Conservation (phyloP, 805 yeast species). For the Starmerella tilneyi region DNA sequence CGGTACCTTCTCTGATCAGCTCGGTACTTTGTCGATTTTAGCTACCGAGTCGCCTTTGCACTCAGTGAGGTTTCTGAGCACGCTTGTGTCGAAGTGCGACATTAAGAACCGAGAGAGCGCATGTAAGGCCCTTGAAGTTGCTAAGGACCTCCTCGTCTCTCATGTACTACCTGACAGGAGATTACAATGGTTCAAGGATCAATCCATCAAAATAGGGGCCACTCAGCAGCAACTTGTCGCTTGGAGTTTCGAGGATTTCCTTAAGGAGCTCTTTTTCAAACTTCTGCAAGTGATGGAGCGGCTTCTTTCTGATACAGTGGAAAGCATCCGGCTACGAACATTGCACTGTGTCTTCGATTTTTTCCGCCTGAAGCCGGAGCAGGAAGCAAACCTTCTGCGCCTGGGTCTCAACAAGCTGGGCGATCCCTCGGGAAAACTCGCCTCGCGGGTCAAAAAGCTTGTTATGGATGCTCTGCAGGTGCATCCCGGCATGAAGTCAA, state of each 20-base stretch:
- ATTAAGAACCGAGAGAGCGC: conserved; percentile 92
- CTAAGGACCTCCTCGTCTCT: conserved; percentile 81
- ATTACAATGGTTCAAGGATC: conserved; percentile 67
- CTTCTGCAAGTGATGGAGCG: conserved; percentile 67
- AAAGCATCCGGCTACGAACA: conserved; percentile 71
- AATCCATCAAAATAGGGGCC: conserved; percentile 41
- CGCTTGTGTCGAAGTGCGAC: conserved; percentile 63
- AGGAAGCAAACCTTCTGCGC: conserved; percentile 80
- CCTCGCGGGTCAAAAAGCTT: conserved; percentile 77
- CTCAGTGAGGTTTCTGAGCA: conserved; percentile 72
- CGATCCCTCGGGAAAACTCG: conserved; percentile 80
- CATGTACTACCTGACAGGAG: conserved; percentile 75
- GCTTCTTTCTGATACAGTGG: conserved; percentile 81
- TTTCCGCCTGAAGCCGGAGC: conserved; percentile 82
- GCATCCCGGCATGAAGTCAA: conserved; percentile 90
- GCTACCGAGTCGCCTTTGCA: conserved; percentile 94
- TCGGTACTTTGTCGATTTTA: conserved; percentile 83
- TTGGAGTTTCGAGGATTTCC: conserved; percentile 79
- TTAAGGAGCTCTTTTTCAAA: conserved; percentile 66
- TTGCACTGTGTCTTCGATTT: conserved; percentile 70
- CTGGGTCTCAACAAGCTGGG: conserved; percentile 91
- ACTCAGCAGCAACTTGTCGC: conserved; percentile 53
- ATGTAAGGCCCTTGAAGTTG: conserved; percentile 76
- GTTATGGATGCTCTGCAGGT: conserved; percentile 71
- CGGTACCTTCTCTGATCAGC: conserved; percentile 93